Conservation (phyloP, 495 filamentous ascomycete species). For the Aspergillus saccharolyticus region DNA sequence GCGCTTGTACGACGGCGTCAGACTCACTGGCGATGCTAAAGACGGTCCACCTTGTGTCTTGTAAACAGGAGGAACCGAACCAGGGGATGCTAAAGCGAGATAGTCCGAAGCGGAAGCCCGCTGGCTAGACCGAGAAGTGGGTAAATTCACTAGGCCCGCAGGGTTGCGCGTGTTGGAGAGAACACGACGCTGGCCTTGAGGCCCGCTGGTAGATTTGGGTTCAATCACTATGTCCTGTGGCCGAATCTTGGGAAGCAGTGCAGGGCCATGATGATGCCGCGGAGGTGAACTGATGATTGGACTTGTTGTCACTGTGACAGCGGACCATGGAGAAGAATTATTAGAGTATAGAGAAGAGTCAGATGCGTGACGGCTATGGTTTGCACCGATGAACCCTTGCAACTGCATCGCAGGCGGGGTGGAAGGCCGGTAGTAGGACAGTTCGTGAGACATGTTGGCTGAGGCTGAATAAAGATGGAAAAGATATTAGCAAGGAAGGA, state of each 20-base stretch:
- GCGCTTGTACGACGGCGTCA: slow-evolving; percentile 47
- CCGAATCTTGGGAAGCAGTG: slow-evolving; percentile 81
- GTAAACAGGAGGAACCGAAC: slow-evolving; percentile 41
- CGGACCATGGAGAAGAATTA: slow-evolving; percentile 75
- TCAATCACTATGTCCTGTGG: slow-evolving; percentile 76
- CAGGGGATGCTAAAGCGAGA: slow-evolving; percentile 49
- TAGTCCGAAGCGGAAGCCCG: slow-evolving; percentile 66
- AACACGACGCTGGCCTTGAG: slow-evolving; percentile 49
- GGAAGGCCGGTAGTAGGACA: slow-evolving; percentile 42
- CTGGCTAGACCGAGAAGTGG: slow-evolving; percentile 33
- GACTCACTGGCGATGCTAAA: slow-evolving; percentile 60
- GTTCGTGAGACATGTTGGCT: slow-evolving; percentile 44
- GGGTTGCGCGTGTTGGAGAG: slow-evolving; percentile 53
- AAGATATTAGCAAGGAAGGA: slow-evolving; percentile 11
- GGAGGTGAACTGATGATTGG: slow-evolving; percentile 67
- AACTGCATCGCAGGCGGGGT: slow-evolving; percentile 40
- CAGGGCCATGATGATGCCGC: slow-evolving; percentile 67
- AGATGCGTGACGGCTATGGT: slow-evolving; percentile 43
- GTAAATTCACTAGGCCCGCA: slow-evolving; percentile 38
- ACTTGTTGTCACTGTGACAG: slow-evolving; percentile 66
- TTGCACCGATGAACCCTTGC: slow-evolving; percentile 27
- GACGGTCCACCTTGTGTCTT: slow-evolving; percentile 31
- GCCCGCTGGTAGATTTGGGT: slow-evolving; percentile 37
- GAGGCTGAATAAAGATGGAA: not conserved
- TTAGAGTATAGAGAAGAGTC: slow-evolving; percentile 52